Evolutionary conservation across 1,284 basidiomycete species (phyloP).

Genomic region (Inonotus hispidus): DNA sequence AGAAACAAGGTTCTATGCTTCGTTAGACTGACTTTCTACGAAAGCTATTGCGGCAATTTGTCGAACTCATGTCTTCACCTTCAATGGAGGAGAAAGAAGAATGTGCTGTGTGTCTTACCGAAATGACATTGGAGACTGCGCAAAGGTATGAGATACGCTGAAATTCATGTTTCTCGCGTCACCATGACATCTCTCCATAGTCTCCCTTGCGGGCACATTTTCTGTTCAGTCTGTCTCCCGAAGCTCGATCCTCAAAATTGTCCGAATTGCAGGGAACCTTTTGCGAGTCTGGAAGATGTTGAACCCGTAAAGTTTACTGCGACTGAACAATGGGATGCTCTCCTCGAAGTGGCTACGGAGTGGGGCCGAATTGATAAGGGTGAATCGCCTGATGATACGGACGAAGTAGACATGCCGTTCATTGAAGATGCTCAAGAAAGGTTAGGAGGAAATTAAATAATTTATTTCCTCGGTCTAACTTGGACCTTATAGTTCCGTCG

Average conservation of each 20-base stretch:
- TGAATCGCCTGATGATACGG: slow-evolving; percentile 27
- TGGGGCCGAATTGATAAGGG: slow-evolving; percentile 36
- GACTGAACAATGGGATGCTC: slow-evolving; percentile 42
- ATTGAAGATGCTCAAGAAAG: slow-evolving; percentile 30
- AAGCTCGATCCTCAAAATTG: slow-evolving; percentile 29
- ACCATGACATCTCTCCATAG: slow-evolving; percentile 24
- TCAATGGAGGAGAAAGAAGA: slow-evolving; percentile 40
- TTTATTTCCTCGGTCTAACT: background rate
- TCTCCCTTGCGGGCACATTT: slow-evolving; percentile 38
- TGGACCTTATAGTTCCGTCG: background rate
- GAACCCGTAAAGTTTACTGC: slow-evolving; percentile 40
- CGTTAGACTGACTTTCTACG: background rate
- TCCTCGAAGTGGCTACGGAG: slow-evolving; percentile 37
- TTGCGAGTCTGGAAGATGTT: slow-evolving; percentile 28
- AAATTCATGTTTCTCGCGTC: background rate
- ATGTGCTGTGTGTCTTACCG: slow-evolving; percentile 40
- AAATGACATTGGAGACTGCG: slow-evolving; percentile 32
- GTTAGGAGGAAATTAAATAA: slow-evolving; percentile 6
- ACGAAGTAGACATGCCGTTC: slow-evolving; percentile 37
- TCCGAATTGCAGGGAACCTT: slow-evolving; percentile 35
- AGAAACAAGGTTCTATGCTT: background rate
- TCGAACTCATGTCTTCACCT: slow-evolving; percentile 35
- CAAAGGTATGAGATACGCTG: slow-evolving; percentile 25
- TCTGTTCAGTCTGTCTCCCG: slow-evolving; percentile 38
- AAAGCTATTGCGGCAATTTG: slow-evolving; percentile 40